Evolutionary conservation across 306 rosid species (phyloP).

Genomic region (Fagus sylvatica): DNA sequence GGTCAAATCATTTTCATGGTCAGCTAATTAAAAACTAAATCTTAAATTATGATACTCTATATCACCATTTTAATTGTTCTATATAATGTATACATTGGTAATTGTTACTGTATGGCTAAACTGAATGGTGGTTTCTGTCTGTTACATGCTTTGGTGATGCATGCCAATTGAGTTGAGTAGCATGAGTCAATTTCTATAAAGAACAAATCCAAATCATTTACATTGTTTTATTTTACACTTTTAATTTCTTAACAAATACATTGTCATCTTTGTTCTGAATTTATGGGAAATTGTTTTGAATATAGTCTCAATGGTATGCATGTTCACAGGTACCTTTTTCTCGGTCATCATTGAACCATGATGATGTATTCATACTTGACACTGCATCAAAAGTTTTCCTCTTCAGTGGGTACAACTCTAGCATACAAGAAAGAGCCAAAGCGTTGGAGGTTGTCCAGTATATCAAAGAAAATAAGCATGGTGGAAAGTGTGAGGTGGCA

Average conservation of each 20-base stretch:
- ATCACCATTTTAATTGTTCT: not conserved
- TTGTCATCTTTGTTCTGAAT: not conserved
- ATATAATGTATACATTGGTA: not conserved
- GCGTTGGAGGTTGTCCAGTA: conserved; percentile 91
- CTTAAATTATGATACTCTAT: not conserved
- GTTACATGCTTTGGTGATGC: not conserved
- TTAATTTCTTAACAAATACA: conserved; percentile 10
- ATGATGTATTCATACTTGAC: conserved; percentile 88
- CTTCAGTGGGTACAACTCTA: conserved; percentile 90
- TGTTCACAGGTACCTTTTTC: conserved; percentile 73
- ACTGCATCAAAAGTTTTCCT: conserved; percentile 86
- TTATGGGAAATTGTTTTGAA: conserved; percentile 19
- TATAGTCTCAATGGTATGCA: conserved; percentile 23
- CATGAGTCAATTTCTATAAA: not conserved
- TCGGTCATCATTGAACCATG: conserved; percentile 85
- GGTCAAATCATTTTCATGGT: not conserved
- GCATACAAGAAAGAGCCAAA: conserved; percentile 95
- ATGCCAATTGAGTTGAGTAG: not conserved
- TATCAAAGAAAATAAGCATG: conserved; percentile 78
- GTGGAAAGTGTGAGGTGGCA: conserved; percentile 80
- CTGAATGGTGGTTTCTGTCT: not conserved
- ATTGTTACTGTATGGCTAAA: not conserved
- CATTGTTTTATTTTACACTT: conserved; percentile 5
- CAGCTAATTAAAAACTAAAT: not conserved
- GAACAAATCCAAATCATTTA: not conserved